Evolutionary conservation across 495 filamentous ascomycete genomes (phyloP), one percentile per base, ranked within the genome.

Genomic region (Penicillium diatomitis): DNA sequence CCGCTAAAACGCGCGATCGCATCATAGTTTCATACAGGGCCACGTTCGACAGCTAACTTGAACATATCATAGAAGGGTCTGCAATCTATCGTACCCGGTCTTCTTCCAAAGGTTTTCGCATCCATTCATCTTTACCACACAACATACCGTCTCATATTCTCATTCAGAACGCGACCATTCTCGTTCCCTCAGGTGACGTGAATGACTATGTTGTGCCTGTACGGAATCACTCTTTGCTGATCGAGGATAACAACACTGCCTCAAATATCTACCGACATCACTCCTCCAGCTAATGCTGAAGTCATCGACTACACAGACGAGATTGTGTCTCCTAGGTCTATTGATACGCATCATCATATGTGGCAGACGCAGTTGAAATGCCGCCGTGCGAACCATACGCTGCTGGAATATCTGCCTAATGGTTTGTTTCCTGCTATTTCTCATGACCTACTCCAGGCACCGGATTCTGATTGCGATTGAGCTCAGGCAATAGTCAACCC

Each of bases 271-370:
- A 29, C 32, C 20, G 8, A 64, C 7, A 50, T 69, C 8, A 48
- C 42, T 4, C 32, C 55, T 2, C 37, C 50, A 3, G 20, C 38
- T 2, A 51, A 51, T 10, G 52, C 63, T 1, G 48, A 70, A 41
- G 46, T 74, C 32, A 66, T 83, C 10, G 74, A 81, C 53, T 77
- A 70, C 41, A 74, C 66, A 0, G 64, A 68, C 51, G 79, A 78
- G 58, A 78, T 82, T 32, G 62, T 82, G 31, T 71, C 70, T 1
- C 78, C 80, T 2, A 79, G 79, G 0, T 82, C 82, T 57, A 60
- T 82, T 37, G 76, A 81, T 50, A 82, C 79, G 0, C 79, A 82
- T 51, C 72, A 75, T 29, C 78, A 82, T 64, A 60, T 77, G 6
- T 83, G 75, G 76, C 77, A 82, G 59, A 78, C 78, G 1, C 69